Evolutionary conservation across 2,329 filamentous ascomycete genomes (phyloP).

Genomic region (Cladophialophora immunda): DNA sequence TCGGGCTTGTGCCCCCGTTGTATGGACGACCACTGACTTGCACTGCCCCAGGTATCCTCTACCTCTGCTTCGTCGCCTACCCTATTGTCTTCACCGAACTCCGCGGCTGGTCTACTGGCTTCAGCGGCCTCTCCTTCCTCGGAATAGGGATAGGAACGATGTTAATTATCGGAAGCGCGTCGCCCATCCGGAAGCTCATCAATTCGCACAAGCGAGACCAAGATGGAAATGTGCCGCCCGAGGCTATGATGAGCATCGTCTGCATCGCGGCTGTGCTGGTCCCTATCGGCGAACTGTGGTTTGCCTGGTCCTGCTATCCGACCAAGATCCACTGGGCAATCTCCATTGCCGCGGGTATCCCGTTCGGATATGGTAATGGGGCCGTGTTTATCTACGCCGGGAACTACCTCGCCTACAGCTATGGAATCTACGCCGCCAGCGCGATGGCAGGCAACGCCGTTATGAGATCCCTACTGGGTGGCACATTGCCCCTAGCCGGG

Average conservation of each 20-base stretch:
- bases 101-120: conserved; percentile 78
- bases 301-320: conserved; percentile 87
- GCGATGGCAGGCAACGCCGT: conserved; percentile 83
- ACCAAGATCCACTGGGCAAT: conserved; percentile 80
- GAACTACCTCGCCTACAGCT: conserved; percentile 81
- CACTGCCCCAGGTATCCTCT: conserved; percentile 69
- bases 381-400: conserved; percentile 82
- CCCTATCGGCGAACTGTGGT: conserved; percentile 82
- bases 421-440: conserved; percentile 82
- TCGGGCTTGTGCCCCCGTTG: not conserved
- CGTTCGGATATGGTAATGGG: conserved; percentile 80
- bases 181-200: conserved; percentile 78
- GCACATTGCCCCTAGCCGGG: conserved; percentile 78
- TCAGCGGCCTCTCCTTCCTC: conserved; percentile 79
- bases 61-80: conserved; percentile 90
- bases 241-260: conserved; percentile 82
- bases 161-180: conserved; percentile 64
- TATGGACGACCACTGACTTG: conserved; percentile 1
- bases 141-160: conserved; percentile 71
- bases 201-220: conserved; percentile 78
- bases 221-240: conserved; percentile 77
- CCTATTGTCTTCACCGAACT: conserved; percentile 80
- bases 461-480: conserved; percentile 76
- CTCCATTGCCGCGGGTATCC: conserved; percentile 79
- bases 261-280: conserved; percentile 78